A percentile compares a stretch with the other conserved stretches of the same genome.
phyloP scores from a whole-genome alignment of 805 yeast genomes.

The Blastobotrys peoriensis region DNA sequence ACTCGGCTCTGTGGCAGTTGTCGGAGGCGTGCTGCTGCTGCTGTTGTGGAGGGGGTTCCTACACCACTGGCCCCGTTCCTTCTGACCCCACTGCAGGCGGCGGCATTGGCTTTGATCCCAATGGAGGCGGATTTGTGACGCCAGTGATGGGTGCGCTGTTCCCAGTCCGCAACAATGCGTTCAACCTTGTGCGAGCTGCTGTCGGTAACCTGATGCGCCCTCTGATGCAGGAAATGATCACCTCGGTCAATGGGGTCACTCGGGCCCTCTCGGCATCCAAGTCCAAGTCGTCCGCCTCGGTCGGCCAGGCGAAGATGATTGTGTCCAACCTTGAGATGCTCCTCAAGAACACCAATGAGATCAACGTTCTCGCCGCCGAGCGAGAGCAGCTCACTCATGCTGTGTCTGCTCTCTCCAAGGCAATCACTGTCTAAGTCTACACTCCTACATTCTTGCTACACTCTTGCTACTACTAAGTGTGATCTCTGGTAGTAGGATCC shows the following conservation, averaged over 20 bases:
- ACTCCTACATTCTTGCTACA: too few relatives aligned
- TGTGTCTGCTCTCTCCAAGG: neutral
- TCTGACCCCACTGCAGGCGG: neutral
- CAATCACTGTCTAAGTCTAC: neutral
- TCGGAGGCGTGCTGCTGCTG: conserved; percentile 9
- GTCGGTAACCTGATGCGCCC: neutral
- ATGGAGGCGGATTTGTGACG: neutral
- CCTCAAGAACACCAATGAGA: neutral
- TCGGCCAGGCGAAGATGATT: neutral
- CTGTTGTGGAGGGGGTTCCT: neutral
- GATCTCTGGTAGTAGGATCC: too few relatives aligned
- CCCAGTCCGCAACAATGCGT: neutral
- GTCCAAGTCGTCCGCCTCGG: neutral
- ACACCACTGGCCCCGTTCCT: neutral
- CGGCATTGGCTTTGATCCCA: neutral
- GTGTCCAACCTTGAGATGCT: neutral
- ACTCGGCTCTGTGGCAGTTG: conserved; percentile 11
- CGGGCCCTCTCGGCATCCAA: neutral
- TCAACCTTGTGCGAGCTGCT: neutral
- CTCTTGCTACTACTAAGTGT: too few relatives aligned
- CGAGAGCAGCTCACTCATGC: neutral
- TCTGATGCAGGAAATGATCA: neutral
- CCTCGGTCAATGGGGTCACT: neutral
- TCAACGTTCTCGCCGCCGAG: neutral
- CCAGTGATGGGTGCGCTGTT: neutral